Percentiles rank a stretch among this genome's conserved stretches.
phyloP scores from a whole-genome alignment of 352 stramenopile species.

The Phytophthora pini region DNA sequence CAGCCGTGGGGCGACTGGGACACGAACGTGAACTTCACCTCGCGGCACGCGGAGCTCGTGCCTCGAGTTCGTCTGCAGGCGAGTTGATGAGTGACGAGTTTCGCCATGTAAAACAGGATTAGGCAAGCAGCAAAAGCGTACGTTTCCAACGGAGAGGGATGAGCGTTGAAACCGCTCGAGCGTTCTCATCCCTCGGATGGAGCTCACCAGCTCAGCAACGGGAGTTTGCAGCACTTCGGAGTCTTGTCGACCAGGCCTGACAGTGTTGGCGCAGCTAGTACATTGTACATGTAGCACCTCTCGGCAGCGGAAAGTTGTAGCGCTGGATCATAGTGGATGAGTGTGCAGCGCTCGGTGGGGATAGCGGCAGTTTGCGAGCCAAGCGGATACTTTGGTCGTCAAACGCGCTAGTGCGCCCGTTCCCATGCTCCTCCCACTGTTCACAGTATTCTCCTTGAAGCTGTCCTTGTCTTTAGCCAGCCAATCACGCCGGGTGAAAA shows the following conservation, averaged over 20 bases:
- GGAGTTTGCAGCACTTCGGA: too few relatives aligned
- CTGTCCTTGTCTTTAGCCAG: slow-evolving; percentile 10
- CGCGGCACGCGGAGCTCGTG: background rate
- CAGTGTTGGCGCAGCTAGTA: too few relatives aligned
- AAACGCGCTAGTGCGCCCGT: background rate
- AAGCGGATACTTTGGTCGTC: slow-evolving; percentile 8
- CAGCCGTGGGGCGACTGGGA: background rate
- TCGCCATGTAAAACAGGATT: too few relatives aligned
- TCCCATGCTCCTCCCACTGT: slow-evolving; percentile 6
- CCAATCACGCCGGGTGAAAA: slow-evolving; percentile 32
- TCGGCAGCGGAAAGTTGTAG: background rate
- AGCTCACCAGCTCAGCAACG: too few relatives aligned
- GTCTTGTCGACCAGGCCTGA: too few relatives aligned
- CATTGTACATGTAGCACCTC: too few relatives aligned
- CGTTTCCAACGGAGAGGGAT: too few relatives aligned
- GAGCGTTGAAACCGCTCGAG: background rate
- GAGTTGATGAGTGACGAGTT: slow-evolving; percentile 1
- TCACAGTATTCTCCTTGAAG: slow-evolving; percentile 29
- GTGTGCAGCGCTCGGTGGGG: background rate
- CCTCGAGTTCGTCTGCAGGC: background rate
- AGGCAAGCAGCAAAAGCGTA: slow-evolving; percentile 1
- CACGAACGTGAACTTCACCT: background rate
- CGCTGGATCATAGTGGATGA: background rate
- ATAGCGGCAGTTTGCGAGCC: background rate
- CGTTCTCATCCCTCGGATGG: too few relatives aligned